phyloP scores from a whole-genome alignment of 257 asterid species.

The Solanum rostratum region DNA sequence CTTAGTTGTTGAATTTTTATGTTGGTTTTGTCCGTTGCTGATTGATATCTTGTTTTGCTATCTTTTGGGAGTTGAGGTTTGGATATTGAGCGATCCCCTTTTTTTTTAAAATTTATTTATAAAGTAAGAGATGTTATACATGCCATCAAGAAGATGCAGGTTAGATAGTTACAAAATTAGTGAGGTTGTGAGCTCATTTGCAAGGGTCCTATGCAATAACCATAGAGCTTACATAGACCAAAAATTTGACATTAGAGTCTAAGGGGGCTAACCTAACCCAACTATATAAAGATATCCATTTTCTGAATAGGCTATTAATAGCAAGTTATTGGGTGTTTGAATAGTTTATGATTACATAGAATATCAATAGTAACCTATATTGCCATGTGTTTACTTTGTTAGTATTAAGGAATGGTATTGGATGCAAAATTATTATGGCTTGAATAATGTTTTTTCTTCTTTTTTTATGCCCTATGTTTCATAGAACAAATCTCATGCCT shows the following conservation, averaged over 20 bases:
- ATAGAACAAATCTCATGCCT: not conserved
- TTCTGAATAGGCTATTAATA: not conserved
- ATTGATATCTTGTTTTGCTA: not conserved
- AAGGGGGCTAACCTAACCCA: too few relatives aligned
- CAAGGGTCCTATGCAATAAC: too few relatives aligned
- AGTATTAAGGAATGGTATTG: not conserved
- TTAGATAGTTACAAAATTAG: too few relatives aligned
- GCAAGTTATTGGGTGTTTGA: not conserved
- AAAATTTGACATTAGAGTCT: too few relatives aligned
- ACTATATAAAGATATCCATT: too few relatives aligned
- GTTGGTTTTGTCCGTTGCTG: not conserved
- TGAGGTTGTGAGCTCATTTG: too few relatives aligned
- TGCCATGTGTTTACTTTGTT: not conserved
- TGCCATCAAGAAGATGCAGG: too few relatives aligned
- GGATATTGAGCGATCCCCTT: not conserved
- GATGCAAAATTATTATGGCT: not conserved
- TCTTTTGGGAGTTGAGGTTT: not conserved
- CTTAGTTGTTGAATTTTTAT: not conserved
- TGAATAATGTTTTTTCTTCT: not conserved
- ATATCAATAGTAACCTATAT: not conserved
- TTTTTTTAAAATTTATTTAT: too few relatives aligned
- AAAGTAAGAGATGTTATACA: too few relatives aligned
- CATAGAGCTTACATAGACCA: too few relatives aligned
- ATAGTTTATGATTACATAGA: not conserved
- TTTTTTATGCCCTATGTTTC: not conserved